A percentile compares a stretch with the other conserved stretches of the same genome.
These are phyloP conservation scores for Blastosporella zonata DNA, from an alignment of 1,284 basidiomycete species.

Conservation along the genomic window DNA sequence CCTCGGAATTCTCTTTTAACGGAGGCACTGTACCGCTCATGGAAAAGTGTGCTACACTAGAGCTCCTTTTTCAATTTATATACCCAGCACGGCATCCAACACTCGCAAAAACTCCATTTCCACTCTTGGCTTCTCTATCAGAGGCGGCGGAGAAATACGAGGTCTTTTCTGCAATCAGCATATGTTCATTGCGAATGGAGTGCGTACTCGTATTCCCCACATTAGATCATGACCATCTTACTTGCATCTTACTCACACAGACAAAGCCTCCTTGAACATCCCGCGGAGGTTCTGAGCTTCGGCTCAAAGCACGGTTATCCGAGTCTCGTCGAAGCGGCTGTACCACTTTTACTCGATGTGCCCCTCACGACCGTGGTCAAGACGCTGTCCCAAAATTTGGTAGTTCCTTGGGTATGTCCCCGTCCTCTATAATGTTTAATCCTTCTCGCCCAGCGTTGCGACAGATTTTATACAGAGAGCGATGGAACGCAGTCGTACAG, in stretches of 20 bases:
- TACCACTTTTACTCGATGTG: slow-evolving; percentile 4
- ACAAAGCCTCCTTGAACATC: not conserved
- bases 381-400: not conserved
- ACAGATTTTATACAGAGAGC: not conserved
- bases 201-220: not conserved
- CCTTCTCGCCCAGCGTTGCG: no score
- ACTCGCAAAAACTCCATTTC: not conserved
- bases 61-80: slow-evolving; percentile 13
- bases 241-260: not conserved
- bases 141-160: slow-evolving; percentile 18
- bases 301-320: slow-evolving; percentile 11
- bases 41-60: slow-evolving; percentile 9
- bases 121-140: not conserved
- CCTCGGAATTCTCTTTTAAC: slow-evolving; percentile 1
- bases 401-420: slow-evolving; percentile 6
- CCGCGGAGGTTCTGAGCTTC: slow-evolving; percentile 5
- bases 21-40: slow-evolving; percentile 2
- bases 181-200: slow-evolving; percentile 15
- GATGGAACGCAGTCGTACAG: not conserved
- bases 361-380: slow-evolving; percentile 1
- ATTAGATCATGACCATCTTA: not conserved
- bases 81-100: slow-evolving; percentile 10
- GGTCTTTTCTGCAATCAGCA: slow-evolving; percentile 10
- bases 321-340: slow-evolving; percentile 1
- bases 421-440: not conserved